phyloP scores from a whole-genome alignment of 257 asterid species.

The Salvia rosmarinus region DNA sequence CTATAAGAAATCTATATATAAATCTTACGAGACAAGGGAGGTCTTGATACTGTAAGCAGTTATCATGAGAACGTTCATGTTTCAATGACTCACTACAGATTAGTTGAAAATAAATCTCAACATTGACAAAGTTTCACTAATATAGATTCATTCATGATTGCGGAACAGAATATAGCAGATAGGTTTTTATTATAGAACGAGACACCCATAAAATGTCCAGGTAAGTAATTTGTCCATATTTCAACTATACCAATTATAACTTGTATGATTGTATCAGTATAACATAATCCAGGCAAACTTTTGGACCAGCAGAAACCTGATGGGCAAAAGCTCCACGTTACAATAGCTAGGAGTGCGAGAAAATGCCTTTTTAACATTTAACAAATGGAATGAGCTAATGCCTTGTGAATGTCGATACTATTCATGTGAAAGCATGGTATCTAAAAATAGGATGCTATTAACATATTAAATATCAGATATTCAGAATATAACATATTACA shows the following conservation, averaged over 20 bases:
- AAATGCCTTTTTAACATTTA: background rate
- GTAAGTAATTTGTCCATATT: background rate
- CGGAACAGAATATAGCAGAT: background rate
- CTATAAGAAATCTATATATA: background rate
- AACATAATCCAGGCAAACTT: background rate
- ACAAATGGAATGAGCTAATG: slow-evolving; percentile 6
- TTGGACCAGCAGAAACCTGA: background rate
- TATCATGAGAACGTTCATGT: slow-evolving; percentile 1
- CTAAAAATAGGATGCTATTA: background rate
- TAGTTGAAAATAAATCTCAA: too few species aligned
- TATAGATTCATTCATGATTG: background rate
- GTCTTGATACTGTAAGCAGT: background rate
- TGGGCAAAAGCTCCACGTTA: background rate
- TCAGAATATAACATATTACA: background rate
- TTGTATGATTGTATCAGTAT: background rate
- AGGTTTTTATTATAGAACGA: background rate
- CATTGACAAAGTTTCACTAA: too few species aligned
- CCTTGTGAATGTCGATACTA: slow-evolving; percentile 4
- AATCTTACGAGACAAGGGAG: background rate
- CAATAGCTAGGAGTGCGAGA: background rate
- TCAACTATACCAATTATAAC: background rate
- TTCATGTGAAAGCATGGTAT: background rate
- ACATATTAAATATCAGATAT: background rate
- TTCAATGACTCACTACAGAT: too few species aligned
- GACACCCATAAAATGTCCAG: background rate